Base-by-base conservation (phyloP, 2,329 filamentous ascomycete species). In the Pseudogymnoascus sp. region DNA sequence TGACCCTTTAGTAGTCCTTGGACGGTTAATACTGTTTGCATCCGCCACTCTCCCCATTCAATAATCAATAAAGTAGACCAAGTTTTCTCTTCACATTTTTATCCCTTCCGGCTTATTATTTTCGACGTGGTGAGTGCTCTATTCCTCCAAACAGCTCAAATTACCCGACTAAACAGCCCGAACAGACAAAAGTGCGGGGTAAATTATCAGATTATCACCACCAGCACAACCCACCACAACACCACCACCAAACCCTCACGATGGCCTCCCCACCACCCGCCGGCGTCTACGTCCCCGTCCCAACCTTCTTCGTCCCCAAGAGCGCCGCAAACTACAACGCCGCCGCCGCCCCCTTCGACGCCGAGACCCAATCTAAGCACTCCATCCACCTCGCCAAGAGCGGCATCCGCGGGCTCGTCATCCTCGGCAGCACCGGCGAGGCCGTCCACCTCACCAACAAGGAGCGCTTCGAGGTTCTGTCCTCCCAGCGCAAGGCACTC, bases 361-460 rank as follows among this genome's bases (percentile, higher is more conserved):
- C 83, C 63, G 76, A 79, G 40, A 82, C 83, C 0, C 85, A 88
- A 72, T 75, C 79, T 19, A 76, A 77, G 42, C 84, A 88, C 76
- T 81, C 80, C 13, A 71, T 88, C 1, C 83, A 85, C 67, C 82
- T 88, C 21, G 84, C 84, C 15, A 77, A 78, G 60, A 80, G 80
- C 56, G 85, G 85, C 38, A 82, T 88, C 67, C 79, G 77, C 62
- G 85, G 85, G 11, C 77, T 88, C 2, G 84, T 88, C 2, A 77
- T 87, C 35, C 78, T 87, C 37, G 85, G 85, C 26, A 84, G 81
- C 40, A 88, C 84, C 0, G 85, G 85, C 64, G 85, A 88, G 72
- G 84, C 84, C 2, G 81, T 87, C 23, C 84, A 86, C 73, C 75
- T 88, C 63, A 80, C 82, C 7, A 79, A 78, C 64, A 72, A 76